phyloP scores from a whole-genome alignment of 768 basidiomycete genomes.

The Gymnopilus dilepis region DNA sequence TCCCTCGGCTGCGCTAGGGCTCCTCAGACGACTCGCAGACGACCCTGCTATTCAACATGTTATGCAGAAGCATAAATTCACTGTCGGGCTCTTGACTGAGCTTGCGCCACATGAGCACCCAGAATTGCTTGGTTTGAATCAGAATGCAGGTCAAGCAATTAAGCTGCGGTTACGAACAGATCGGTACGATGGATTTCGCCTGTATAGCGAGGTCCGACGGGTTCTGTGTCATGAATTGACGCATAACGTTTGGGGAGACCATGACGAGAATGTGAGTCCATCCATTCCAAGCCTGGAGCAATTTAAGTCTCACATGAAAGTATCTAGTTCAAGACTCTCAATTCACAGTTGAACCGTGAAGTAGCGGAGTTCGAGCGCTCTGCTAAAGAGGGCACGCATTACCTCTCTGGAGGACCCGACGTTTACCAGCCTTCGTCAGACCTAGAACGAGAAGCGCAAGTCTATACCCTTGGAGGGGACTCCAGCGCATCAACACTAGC shows the following conservation, averaged over 20 bases:
- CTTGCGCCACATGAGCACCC: slow-evolving; percentile 81
- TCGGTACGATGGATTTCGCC: slow-evolving; percentile 71
- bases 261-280: slow-evolving; percentile 71
- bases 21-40: slow-evolving; percentile 64
- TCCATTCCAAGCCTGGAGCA: too few relatives aligned
- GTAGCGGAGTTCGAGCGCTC: slow-evolving; percentile 71
- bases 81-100: slow-evolving; percentile 74
- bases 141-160: slow-evolving; percentile 63
- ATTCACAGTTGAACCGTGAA: slow-evolving; percentile 75
- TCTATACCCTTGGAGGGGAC: slow-evolving; percentile 58
- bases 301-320: too few relatives aligned
- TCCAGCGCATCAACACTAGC: slow-evolving; percentile 13
- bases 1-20: slow-evolving; percentile 56
- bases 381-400: slow-evolving; percentile 56
- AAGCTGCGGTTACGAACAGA: slow-evolving; percentile 74
- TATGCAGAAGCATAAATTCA: slow-evolving; percentile 72
- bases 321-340: slow-evolving; percentile 81
- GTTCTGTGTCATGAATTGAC: slow-evolving; percentile 81
- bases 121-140: slow-evolving; percentile 70
- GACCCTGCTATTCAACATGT: slow-evolving; percentile 74
- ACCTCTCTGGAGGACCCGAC: slow-evolving; percentile 45
- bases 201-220: slow-evolving; percentile 65
- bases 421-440: slow-evolving; percentile 59
- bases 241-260: slow-evolving; percentile 76
- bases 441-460: slow-evolving; percentile 59